These are phyloP conservation scores for Nicotiana otophora DNA, from an alignment of 257 asterid genomes.

Conservation along the genomic window DNA sequence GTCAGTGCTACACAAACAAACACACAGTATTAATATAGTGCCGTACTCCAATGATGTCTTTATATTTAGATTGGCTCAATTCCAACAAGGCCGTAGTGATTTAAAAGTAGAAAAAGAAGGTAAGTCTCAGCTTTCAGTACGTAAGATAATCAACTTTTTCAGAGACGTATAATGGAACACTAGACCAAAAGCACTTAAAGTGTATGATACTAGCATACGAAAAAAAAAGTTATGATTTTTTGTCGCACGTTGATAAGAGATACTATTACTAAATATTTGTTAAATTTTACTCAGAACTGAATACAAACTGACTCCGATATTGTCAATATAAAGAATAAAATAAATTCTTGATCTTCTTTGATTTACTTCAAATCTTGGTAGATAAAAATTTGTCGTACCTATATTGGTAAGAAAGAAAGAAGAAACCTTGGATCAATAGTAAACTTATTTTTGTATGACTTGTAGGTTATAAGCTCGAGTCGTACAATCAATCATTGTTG, in stretches of 20 bases:
- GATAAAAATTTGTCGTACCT: too few species aligned
- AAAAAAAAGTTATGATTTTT: neutral
- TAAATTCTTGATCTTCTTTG: too few species aligned
- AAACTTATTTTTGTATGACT: too few species aligned
- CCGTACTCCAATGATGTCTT: neutral
- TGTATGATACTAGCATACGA: neutral
- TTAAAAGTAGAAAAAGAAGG: neutral
- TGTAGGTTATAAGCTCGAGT: too few species aligned
- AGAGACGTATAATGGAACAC: conserved; percentile 24
- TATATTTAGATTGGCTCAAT: neutral
- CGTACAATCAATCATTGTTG: too few species aligned
- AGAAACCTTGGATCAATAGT: too few species aligned
- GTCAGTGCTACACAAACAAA: conserved; percentile 2
- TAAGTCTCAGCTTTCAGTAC: neutral
- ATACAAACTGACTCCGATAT: neutral
- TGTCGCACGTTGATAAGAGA: neutral
- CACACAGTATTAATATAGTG: neutral
- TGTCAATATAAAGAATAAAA: too few species aligned
- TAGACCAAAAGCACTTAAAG: neutral
- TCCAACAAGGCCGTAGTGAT: conserved; percentile 7
- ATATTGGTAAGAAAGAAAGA: too few species aligned
- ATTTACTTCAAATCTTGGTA: too few species aligned
- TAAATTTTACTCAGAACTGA: neutral
- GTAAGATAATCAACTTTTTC: neutral
- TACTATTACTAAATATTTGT: neutral